Conservation (phyloP, 805 yeast genomes). For the Yarrowia phangngaensis region DNA sequence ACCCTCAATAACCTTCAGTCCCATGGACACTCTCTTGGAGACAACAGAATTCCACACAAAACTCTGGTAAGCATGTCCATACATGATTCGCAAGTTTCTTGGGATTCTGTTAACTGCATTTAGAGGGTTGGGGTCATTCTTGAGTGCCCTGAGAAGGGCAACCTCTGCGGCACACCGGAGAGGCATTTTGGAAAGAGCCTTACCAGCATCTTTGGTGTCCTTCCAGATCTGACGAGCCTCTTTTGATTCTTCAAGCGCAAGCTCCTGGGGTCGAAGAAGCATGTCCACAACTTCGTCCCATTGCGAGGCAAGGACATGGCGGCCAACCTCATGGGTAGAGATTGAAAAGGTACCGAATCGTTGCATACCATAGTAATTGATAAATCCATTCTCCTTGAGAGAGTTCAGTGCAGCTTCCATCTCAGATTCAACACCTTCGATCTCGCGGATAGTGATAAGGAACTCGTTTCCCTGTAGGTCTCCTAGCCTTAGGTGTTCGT, state of each 20-base stretch:
- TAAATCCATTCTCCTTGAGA: constrained; percentile 66
- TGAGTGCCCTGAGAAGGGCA: constrained; percentile 60
- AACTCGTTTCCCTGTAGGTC: constrained; percentile 88
- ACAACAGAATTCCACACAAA: constrained; percentile 90
- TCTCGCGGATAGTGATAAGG: constrained; percentile 76
- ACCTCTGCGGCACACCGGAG: constrained; percentile 81
- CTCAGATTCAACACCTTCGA: constrained; percentile 41
- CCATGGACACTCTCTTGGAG: constrained; percentile 70
- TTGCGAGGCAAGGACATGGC: constrained; percentile 60
- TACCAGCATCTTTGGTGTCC: constrained; percentile 59
- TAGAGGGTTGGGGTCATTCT: constrained; percentile 54
- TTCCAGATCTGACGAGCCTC: constrained; percentile 84
- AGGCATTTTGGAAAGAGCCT: constrained; percentile 76
- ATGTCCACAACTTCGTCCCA: constrained; percentile 80
- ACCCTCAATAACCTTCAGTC: constrained; percentile 68
- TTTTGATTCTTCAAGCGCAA: constrained; percentile 74
- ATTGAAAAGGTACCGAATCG: constrained; percentile 94
- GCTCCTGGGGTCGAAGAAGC: constrained; percentile 78
- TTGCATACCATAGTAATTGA: constrained; percentile 97
- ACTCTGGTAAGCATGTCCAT: constrained; percentile 96
- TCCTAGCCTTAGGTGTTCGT: constrained; percentile 65
- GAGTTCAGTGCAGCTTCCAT: constrained; percentile 54
- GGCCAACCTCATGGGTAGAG: constrained; percentile 86
- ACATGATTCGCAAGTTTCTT: constrained; percentile 86
- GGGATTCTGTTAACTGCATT: constrained; percentile 86